Conservation (phyloP, 176 grass and related monocot species). For the Aegilops longissima region DNA sequence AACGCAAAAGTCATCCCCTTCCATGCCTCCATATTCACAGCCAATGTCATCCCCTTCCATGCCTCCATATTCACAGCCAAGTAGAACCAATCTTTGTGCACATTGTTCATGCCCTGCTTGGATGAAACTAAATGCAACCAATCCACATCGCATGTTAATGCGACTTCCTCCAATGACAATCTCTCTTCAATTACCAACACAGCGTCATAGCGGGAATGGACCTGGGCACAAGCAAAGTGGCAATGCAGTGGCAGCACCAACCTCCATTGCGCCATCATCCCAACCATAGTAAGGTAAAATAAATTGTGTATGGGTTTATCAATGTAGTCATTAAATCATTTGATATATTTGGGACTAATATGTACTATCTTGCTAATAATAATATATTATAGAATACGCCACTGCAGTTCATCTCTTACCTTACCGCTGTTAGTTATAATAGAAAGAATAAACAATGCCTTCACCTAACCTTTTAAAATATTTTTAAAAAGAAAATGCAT, state of each 20-base stretch:
- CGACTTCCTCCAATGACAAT: not conserved
- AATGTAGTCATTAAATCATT: not conserved
- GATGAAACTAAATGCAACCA: not conserved
- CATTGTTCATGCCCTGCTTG: conserved; percentile 27
- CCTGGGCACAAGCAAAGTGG: conserved; percentile 7
- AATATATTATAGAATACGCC: not conserved
- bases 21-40: conserved; percentile 11
- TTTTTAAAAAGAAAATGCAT: not conserved
- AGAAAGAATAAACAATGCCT: not conserved
- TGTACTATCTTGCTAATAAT: not conserved
- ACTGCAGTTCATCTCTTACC: not conserved
- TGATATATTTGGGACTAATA: not conserved
- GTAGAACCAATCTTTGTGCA: not conserved
- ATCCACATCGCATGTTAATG: conserved; percentile 26
- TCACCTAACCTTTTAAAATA: not conserved
- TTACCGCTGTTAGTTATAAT: not conserved
- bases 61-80: conserved; percentile 15
- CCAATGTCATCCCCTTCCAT: not conserved
- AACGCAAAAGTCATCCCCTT: not conserved
- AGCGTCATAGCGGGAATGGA: not conserved
- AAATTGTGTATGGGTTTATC: conserved; percentile 16
- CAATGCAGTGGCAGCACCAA: not conserved
- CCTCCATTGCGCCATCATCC: not conserved
- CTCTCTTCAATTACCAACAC: not conserved
- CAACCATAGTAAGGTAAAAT: conserved; percentile 26